These are phyloP conservation scores for Salvia sclarea DNA, from an alignment of 305 asterid species.

Conservation along the genomic window DNA sequence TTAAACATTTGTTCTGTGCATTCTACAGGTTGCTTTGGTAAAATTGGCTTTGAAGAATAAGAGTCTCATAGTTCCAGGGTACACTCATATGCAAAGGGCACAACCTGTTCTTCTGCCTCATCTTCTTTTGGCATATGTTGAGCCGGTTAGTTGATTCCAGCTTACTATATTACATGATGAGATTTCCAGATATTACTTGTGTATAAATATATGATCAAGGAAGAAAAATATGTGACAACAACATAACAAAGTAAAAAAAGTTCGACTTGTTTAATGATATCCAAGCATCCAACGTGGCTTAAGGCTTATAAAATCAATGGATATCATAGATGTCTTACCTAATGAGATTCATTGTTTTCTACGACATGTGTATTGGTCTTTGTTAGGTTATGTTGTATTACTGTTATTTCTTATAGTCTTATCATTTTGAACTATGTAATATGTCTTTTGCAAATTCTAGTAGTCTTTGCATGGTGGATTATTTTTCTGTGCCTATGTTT, in stretches of 20 bases:
- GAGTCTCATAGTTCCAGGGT: conserved; percentile 88
- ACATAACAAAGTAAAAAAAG: background rate
- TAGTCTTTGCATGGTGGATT: conserved; percentile 5
- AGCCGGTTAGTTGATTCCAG: conserved; percentile 58
- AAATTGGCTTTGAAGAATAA: conserved; percentile 71
- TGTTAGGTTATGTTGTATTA: background rate
- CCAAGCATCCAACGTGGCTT: background rate
- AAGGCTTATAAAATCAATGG: conserved; percentile 1
- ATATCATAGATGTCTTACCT: background rate
- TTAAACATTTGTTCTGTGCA: conserved; percentile 12
- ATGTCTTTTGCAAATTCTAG: background rate
- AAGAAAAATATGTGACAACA: background rate
- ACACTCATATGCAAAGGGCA: conserved; percentile 96
- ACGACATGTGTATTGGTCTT: background rate
- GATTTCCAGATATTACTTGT: background rate
- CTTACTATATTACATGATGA: background rate
- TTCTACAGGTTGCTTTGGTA: conserved; percentile 63
- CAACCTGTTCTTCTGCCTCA: conserved; percentile 94
- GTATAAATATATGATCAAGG: background rate
- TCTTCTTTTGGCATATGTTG: conserved; percentile 90
- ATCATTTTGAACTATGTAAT: background rate
- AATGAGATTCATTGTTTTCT: background rate
- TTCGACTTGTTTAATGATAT: background rate
- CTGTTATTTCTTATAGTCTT: background rate
- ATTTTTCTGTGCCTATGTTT: background rate